Conservation (phyloP, 2,329 filamentous ascomycete genomes). For the Pseudocercospora fijiensis region DNA sequence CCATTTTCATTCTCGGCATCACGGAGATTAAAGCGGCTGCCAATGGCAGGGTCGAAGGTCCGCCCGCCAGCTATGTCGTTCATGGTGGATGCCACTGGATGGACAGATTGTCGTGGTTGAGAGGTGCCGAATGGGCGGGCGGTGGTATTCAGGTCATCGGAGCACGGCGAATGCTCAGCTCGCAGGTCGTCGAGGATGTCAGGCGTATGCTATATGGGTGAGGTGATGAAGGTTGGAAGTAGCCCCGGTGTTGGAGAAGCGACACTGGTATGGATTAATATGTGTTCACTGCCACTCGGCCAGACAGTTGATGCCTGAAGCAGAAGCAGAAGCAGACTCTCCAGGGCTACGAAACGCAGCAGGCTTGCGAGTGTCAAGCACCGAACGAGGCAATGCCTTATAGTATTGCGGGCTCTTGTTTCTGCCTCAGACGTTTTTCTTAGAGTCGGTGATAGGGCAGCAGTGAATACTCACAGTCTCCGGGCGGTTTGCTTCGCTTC, state of each 20-base stretch:
- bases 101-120: not conserved
- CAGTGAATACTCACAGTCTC: not conserved
- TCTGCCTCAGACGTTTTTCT: not conserved
- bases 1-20: not conserved
- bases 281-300: not conserved
- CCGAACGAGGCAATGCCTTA: no score
- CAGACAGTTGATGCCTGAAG: no score
- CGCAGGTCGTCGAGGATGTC: not conserved
- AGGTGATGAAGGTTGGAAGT: not conserved
- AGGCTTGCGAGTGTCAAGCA: no score
- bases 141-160: not conserved
- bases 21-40: not conserved
- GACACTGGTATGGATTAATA: not conserved
- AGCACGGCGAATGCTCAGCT: not conserved
- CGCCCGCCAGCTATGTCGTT: not conserved
- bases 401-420: no score
- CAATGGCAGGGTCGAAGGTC: conserved; percentile 6
- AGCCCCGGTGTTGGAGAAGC: not conserved
- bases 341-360: no score
- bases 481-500: not conserved
- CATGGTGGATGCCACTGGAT: conserved; percentile 7
- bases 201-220: not conserved
- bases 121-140: not conserved
- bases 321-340: no score
- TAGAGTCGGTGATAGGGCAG: not conserved